Base-by-base conservation (phyloP, 2,329 filamentous ascomycete genomes). In the Zasmidium cellare region DNA sequence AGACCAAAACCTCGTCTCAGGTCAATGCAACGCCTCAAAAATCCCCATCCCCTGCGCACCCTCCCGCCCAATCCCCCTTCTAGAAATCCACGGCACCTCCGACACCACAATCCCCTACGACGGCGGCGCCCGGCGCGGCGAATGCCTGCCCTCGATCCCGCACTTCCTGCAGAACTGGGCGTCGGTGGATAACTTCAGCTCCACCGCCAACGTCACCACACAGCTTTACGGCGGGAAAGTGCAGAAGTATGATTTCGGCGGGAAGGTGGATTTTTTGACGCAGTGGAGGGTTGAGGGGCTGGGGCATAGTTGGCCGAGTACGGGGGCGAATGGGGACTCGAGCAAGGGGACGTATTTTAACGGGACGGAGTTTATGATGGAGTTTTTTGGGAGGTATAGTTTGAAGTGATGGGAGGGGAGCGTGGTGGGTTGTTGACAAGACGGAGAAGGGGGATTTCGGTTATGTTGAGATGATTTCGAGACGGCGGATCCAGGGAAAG, bases 11-110 rank as follows among this genome's bases (percentile, higher is more conserved):
- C 24, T 47, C 9, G 46, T 51, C 2, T 55, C 58, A 25, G 44
- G 41, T 14, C 22, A 46, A 18, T 70, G 68, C 55, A 46, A 59
- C 14, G 53, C 59, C 12, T 45, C 46, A 2, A 65, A 59, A 5
- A 62, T 70, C 5, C 20, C 57, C 3, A 59, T 69, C 48, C 50
- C 57, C 11, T 72, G 70, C 65, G 62, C 60, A 38, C 60, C 66
- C 16, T 63, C 60, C 18, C 58, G 63, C 45, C 56, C 22, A 3
- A 70, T 75, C 38, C 78, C 74, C 0, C 62, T 79, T 20, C 65
- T 80, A 54, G 76, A 78, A 51, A 72, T 76, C 31, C 77, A 80
- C 61, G 78, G 77, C 25, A 67, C 65, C 16, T 63, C 65, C 9
- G 77, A 80, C 58, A 61, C 59, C 6, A 73, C 71, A 1, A 80